phyloP scores from a whole-genome alignment of 306 rosid species.

The Parietaria judaica region DNA sequence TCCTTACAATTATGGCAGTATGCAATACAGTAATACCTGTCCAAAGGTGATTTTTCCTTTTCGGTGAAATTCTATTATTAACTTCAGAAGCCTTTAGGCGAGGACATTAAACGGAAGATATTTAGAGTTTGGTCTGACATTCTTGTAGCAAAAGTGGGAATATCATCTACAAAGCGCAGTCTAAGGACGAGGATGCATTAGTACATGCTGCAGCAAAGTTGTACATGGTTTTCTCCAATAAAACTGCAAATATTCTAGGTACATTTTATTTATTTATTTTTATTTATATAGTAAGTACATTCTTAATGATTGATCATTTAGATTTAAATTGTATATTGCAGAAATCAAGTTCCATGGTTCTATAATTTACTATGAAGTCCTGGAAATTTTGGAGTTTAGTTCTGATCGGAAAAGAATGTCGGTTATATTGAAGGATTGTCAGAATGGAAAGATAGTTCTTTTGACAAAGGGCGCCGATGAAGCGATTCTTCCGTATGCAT shows the following conservation, averaged over 20 bases:
- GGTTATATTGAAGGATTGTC: constrained; percentile 72
- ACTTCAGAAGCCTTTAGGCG: not conserved
- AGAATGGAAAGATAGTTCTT: constrained; percentile 78
- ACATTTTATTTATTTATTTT: constrained; percentile 18
- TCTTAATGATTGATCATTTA: constrained; percentile 17
- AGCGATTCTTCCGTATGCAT: constrained; percentile 77
- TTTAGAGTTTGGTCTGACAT: constrained; percentile 12
- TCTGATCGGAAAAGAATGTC: constrained; percentile 99
- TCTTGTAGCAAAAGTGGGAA: constrained; percentile 70
- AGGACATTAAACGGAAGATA: not conserved
- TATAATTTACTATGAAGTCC: constrained; percentile 61
- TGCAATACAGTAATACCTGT: constrained; percentile 90
- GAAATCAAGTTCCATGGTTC: constrained; percentile 75
- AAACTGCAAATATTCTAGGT: constrained; percentile 68
- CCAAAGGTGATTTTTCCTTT: constrained; percentile 44
- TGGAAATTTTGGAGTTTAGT: constrained; percentile 91
- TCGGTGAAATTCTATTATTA: not conserved
- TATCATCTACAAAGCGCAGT: constrained; percentile 88
- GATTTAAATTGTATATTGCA: constrained; percentile 36
- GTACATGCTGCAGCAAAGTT: constrained; percentile 81
- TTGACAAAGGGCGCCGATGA: constrained; percentile 96
- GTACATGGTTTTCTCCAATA: constrained; percentile 81
- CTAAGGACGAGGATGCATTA: constrained; percentile 99
- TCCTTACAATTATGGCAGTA: constrained; percentile 88
- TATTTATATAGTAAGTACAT: constrained; percentile 9